phyloP scores from a whole-genome alignment of 768 basidiomycete genomes.

The Suillus ampliporus region DNA sequence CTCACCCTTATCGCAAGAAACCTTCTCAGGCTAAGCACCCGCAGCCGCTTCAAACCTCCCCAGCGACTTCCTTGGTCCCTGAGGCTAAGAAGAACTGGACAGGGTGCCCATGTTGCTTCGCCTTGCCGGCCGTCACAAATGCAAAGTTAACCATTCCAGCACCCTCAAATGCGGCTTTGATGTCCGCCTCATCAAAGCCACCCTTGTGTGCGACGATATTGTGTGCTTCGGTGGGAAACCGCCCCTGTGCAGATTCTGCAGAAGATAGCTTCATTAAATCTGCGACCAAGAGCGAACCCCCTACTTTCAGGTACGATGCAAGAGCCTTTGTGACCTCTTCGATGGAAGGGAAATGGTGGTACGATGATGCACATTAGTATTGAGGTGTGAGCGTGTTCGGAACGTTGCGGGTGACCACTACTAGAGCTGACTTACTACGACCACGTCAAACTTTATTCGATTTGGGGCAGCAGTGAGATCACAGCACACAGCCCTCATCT shows the following conservation, averaged over 20 bases:
- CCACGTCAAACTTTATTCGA: slow-evolving; percentile 66
- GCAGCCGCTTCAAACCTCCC: too few relatives aligned
- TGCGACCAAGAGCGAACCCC: slow-evolving; percentile 62
- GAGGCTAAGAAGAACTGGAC: slow-evolving; percentile 62
- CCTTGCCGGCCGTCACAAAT: slow-evolving; percentile 42
- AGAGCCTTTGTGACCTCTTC: slow-evolving; percentile 56
- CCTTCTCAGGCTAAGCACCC: slow-evolving; percentile 61
- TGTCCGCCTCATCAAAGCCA: slow-evolving; percentile 57
- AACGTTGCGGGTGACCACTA: neutral
- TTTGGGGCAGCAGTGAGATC: slow-evolving; percentile 53
- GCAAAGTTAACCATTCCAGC: slow-evolving; percentile 56
- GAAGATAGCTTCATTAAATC: slow-evolving; percentile 48
- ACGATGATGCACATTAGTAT: slow-evolving; percentile 62
- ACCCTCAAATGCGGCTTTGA: slow-evolving; percentile 54
- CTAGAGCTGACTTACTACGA: slow-evolving; percentile 71
- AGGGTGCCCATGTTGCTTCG: slow-evolving; percentile 36
- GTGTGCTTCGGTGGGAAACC: slow-evolving; percentile 40
- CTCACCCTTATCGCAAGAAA: slow-evolving; percentile 53
- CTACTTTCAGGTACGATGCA: slow-evolving; percentile 62
- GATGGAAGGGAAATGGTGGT: slow-evolving; percentile 65
- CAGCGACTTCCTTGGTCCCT: slow-evolving; percentile 44
- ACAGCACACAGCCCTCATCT: slow-evolving; percentile 66
- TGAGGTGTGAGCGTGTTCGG: neutral
- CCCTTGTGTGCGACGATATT: slow-evolving; percentile 58
- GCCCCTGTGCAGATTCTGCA: slow-evolving; percentile 24